Evolutionary conservation across 768 basidiomycete genomes (phyloP).

Genomic region (Boletus vermiculosoides): DNA sequence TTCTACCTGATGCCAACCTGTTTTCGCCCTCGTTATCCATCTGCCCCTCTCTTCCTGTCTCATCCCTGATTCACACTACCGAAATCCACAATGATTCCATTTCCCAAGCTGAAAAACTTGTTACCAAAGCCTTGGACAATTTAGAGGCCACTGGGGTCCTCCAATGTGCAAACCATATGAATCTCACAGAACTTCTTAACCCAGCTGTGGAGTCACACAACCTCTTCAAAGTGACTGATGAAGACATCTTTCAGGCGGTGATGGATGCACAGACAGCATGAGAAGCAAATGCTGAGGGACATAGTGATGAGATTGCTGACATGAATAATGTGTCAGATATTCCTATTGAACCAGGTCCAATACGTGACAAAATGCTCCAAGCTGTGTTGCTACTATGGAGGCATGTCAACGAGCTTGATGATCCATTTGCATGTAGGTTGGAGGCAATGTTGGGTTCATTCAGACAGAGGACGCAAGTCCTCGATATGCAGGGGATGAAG

Average conservation of each 20-base stretch:
- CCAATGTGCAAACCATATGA: not conserved
- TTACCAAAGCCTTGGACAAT: not conserved
- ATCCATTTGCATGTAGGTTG: not conserved
- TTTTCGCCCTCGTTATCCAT: too few species aligned
- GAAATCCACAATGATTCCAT: not conserved
- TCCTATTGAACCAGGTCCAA: too few species aligned
- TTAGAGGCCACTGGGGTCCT: not conserved
- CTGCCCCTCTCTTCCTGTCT: too few species aligned
- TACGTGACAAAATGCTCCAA: too few species aligned
- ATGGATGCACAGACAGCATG: not conserved
- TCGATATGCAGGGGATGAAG: too few species aligned
- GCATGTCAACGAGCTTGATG: not conserved
- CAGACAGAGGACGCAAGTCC: not conserved
- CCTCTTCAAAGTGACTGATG: not conserved
- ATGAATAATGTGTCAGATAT: too few species aligned
- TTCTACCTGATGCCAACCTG: not conserved
- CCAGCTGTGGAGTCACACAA: not conserved
- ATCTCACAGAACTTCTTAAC: not conserved
- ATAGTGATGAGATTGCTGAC: not conserved
- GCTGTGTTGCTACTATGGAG: too few species aligned
- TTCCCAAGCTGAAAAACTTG: not conserved
- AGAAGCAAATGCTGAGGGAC: not conserved
- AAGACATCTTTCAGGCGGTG: not conserved
- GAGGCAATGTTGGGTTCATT: not conserved
- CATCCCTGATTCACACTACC: not conserved